Evolutionary conservation across 2,329 filamentous ascomycete genomes (phyloP), one percentile per base, ranked within the genome.

Genomic region (Xenoacremonium recifei): DNA sequence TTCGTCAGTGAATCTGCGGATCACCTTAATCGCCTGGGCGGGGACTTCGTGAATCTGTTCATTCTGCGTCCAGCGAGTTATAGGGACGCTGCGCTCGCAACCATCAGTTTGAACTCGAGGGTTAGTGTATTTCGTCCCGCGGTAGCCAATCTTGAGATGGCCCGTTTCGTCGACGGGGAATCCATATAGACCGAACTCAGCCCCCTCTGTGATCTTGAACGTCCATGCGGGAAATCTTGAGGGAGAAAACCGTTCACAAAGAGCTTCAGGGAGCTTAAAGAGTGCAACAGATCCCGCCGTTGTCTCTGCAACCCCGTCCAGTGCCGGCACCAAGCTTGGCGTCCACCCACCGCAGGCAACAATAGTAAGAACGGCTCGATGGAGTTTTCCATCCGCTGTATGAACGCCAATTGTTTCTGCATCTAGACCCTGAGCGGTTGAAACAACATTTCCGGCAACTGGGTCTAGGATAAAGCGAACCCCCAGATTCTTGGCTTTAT

Each of bases 381-480:
- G 65, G 1, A 40, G 37, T 20, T 46, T 49, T 0, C 64, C 67
- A 42, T 75, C 65, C 0, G 44, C 51, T 1, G 69, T 73, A 6
- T 44, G 47, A 16, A 73, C 63, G 0, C 73, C 70, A 1, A 55
- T 55, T 2, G 69, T 35, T 9, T 33, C 30, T 7, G 34, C 35
- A 12, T 58, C 53, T 1, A 29, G 38, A 0, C 48, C 44, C 11
- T 57, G 43, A 3, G 55, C 21, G 9, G 65, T 50, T 4, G 43
- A 44, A n/a, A 57, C 54, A 21, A 71, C 57, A 5, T 39, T 35
- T 1, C 68, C 69, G 7, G 48, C 47, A 3, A 39, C 18, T 1
- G 49, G 30, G 5, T 61, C 66, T 0, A 77, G 59, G 3, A 75
- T 46, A 27, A 72, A 64, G 20, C 61, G 60, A 1, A 71, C 72